Evolutionary conservation across 2,329 filamentous ascomycete species (phyloP).

Genomic region (Epichloe festucae): DNA sequence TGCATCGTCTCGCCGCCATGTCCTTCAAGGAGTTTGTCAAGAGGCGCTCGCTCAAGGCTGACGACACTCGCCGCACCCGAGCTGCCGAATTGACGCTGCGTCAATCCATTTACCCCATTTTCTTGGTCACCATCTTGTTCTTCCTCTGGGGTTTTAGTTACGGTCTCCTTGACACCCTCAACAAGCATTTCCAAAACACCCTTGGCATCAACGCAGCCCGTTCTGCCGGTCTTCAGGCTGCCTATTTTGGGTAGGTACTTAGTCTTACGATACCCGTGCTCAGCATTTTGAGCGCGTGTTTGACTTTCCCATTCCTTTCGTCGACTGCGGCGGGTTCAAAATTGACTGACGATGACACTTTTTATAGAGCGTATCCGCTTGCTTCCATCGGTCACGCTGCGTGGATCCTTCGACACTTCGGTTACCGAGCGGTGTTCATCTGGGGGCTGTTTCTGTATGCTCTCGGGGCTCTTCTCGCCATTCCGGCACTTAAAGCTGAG

Average conservation of each 20-base stretch:
- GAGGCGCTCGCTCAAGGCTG: constrained; percentile 30
- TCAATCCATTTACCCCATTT: constrained; percentile 53
- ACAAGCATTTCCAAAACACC: constrained; percentile 35
- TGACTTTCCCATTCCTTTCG: too few species aligned
- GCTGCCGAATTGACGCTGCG: constrained; percentile 47
- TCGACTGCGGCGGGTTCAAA: not conserved
- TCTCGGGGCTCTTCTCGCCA: constrained; percentile 42
- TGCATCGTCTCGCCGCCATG: constrained; percentile 16
- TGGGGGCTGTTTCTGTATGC: constrained; percentile 55
- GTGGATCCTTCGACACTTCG: constrained; percentile 49
- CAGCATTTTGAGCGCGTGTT: too few species aligned
- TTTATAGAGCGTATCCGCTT: constrained; percentile 47
- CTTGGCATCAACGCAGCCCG: constrained; percentile 30
- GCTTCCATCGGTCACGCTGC: constrained; percentile 55
- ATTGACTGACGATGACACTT: constrained; percentile 21
- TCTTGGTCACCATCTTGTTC: constrained; percentile 36
- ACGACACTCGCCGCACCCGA: constrained; percentile 27
- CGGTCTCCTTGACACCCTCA: constrained; percentile 33
- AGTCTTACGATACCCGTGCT: too few species aligned
- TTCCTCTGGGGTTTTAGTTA: constrained; percentile 36
- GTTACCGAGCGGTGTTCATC: constrained; percentile 57
- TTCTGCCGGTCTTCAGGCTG: constrained; percentile 34
- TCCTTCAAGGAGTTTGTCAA: constrained; percentile 30
- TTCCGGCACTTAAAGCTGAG: constrained; percentile 42
- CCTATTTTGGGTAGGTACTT: constrained; percentile 40